These are phyloP conservation scores for Sclerotiophoma versabilis DNA, from an alignment of 2,329 filamentous ascomycete genomes.

Conservation along the genomic window DNA sequence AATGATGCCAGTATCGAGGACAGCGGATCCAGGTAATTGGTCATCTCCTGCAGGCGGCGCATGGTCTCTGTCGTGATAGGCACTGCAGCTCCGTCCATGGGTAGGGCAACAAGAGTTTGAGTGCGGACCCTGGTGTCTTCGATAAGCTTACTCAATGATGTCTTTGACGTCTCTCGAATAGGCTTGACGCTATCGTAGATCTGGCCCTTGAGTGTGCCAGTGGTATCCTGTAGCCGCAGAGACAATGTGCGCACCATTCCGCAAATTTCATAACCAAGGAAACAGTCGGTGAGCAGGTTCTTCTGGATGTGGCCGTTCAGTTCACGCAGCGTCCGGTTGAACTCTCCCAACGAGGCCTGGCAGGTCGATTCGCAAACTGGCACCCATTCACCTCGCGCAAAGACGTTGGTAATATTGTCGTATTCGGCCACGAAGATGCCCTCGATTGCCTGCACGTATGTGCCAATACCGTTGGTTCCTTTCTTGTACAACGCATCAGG, in stretches of 20 bases:
- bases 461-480: constrained; percentile 89
- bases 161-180: constrained; percentile 88
- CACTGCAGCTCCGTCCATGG: constrained; percentile 78
- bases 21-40: constrained; percentile 83
- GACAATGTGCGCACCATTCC: constrained; percentile 86
- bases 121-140: constrained; percentile 81
- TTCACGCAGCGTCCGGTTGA: constrained; percentile 84
- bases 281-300: constrained; percentile 90
- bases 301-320: constrained; percentile 88
- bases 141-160: constrained; percentile 80
- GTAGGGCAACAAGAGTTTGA: constrained; percentile 69
- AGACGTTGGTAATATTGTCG: constrained; percentile 87
- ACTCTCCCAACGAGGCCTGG: constrained; percentile 77
- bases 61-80: constrained; percentile 84
- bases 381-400: constrained; percentile 84
- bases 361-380: constrained; percentile 80
- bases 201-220: constrained; percentile 82
- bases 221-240: constrained; percentile 78
- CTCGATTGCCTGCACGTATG: constrained; percentile 87
- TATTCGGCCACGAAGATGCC: constrained; percentile 88
- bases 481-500: constrained; percentile 84
- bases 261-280: constrained; percentile 91
- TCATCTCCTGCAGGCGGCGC: constrained; percentile 84
- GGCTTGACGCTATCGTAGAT: constrained; percentile 88
- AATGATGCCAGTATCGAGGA: constrained; percentile 90